Base-by-base conservation (phyloP, 2,329 filamentous ascomycete species). In the Trichophyton rubrum region DNA sequence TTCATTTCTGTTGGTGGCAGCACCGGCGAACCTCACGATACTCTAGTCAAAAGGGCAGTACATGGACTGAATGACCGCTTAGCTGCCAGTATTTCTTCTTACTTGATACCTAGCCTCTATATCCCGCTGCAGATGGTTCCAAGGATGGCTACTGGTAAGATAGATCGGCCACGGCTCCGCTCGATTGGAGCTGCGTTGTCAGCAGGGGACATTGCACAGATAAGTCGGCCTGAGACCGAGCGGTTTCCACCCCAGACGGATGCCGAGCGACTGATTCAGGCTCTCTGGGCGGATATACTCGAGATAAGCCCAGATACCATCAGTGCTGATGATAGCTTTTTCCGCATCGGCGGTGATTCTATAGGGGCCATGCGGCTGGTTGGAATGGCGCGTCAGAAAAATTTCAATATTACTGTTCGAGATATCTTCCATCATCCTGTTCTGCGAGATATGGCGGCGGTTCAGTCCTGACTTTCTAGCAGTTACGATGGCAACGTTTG, bases 121-220 rank as follows among this genome's bases (percentile, higher is more conserved):
- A 68, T 78, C 7, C 68, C 73, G 0, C 53, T 78, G 17, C 64
- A 65, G 9, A 58, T 67, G 4, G 70, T 78, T 30, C 76, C 76
- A 0, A 62, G 68, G 1, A 63, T 72, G 1, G 65, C 69, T 0
- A 74, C 75, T 1, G 72, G 73, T 0, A 79, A 79, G 64, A 69
- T 67, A 0, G 71, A 74, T 58, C 70, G 68, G 6, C 70, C 71
- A 61, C 59, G 66, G 24, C 62, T 70, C n/a, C 62, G 68, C 1
- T 15, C 53, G 13, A 60, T 62, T 9, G 61, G 61, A 17, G 61
- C 24, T 11, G 7, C 53, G 7, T 15, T 56, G 53, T 35, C 53
- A 27, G n/a, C 53, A 8, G 17, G n/a, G n/a, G 27, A 56, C 3
- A 7, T 56, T 9, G 53, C 53, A 13, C 35, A 35, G 15, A 30